Evolutionary conservation across 2,329 filamentous ascomycete species (phyloP).

Genomic region (Alternaria sp.): DNA sequence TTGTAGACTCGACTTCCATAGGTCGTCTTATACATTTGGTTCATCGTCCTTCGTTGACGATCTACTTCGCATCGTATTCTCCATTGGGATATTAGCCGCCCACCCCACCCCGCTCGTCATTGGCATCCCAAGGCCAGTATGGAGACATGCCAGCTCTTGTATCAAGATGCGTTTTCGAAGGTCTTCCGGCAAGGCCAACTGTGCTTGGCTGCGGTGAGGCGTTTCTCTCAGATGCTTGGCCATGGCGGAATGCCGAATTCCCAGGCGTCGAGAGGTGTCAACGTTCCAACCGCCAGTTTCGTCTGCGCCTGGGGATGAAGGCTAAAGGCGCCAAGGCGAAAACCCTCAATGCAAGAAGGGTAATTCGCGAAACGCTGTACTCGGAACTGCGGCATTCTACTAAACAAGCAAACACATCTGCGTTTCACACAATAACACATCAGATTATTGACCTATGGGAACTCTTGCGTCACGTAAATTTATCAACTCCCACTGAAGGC

Average conservation of each 20-base stretch:
- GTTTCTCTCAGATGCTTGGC: slow-evolving; percentile 34
- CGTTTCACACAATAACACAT: neutral
- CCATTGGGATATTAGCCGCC: slow-evolving; percentile 13
- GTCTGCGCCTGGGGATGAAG: slow-evolving; percentile 17
- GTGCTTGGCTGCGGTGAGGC: slow-evolving; percentile 34
- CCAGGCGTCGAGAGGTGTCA: slow-evolving; percentile 22
- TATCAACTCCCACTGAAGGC: neutral
- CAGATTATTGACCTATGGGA: neutral
- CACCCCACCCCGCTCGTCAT: slow-evolving; percentile 4
- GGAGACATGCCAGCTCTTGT: slow-evolving; percentile 21
- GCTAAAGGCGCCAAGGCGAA: slow-evolving; percentile 31
- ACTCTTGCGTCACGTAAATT: neutral
- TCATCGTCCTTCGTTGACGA: neutral
- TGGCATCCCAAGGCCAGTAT: slow-evolving; percentile 14
- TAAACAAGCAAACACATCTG: neutral
- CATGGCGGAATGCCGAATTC: slow-evolving; percentile 8
- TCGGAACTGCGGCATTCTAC: neutral
- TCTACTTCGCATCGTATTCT: slow-evolving; percentile 13
- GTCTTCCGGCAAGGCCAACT: slow-evolving; percentile 21
- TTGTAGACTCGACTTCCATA: slow-evolving; percentile 7
- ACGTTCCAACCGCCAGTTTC: slow-evolving; percentile 27
- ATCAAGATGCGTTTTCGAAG: slow-evolving; percentile 24
- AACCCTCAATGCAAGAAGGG: slow-evolving; percentile 24
- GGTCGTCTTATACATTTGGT: slow-evolving; percentile 30
- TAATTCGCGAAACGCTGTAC: slow-evolving; percentile 21